Percentiles rank a stretch among this genome's conserved stretches.
Conservation (phyloP, 208 protist genomes). For the Leishmania amazonensis region DNA sequence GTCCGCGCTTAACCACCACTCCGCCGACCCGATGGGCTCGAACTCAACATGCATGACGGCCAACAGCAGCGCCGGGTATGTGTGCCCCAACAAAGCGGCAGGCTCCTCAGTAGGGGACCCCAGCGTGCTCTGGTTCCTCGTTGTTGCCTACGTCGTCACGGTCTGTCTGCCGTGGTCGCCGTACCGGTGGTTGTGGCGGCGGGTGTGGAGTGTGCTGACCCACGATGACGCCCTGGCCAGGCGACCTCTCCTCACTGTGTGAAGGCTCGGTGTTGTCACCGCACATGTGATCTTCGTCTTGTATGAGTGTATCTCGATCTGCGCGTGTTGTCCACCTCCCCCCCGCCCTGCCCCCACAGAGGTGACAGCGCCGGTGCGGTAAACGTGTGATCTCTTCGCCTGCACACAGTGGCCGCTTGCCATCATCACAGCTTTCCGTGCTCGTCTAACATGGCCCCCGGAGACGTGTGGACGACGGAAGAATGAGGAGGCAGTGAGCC, state of each 20-base stretch:
- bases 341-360: background rate
- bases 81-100: background rate
- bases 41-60: background rate
- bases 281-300: background rate
- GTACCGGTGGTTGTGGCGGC: slow-evolving; percentile 47
- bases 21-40: background rate
- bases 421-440: no score
- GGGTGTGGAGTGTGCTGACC: slow-evolving; percentile 47
- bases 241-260: slow-evolving; percentile 59
- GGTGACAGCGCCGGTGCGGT: background rate
- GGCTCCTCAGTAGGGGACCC: slow-evolving; percentile 9
- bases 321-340: background rate
- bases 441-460: no score
- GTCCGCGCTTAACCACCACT: background rate
- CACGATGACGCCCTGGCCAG: slow-evolving; percentile 66
- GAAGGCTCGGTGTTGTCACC: background rate
- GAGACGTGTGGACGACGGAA: no score
- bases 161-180: slow-evolving; percentile 45
- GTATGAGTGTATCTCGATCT: background rate
- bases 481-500: no score
- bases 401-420: background rate
- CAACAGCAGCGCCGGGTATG: background rate
- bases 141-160: slow-evolving; percentile 45
- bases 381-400: background rate
- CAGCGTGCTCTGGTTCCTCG: slow-evolving; percentile 38